phyloP scores from a whole-genome alignment of 139 green algal species.

The Volvox reticuliferus region DNA sequence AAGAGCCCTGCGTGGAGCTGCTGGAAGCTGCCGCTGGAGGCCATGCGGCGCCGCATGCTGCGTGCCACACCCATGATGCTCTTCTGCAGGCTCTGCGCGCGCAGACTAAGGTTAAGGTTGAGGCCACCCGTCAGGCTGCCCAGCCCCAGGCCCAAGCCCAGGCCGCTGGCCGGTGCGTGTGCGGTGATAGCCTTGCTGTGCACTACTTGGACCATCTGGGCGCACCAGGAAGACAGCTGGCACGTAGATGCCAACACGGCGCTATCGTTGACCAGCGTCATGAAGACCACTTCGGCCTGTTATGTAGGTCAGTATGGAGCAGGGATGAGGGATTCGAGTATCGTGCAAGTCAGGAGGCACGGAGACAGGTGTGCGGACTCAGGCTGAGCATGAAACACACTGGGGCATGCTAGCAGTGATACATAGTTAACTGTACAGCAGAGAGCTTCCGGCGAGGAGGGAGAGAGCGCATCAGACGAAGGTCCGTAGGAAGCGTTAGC shows the following conservation, averaged over 20 bases:
- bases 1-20: not conserved
- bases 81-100: not conserved
- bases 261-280: slow-evolving; percentile 6
- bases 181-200: slow-evolving; percentile 51
- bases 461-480: too few relatives aligned
- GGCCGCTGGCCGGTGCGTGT: not conserved
- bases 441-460: too few relatives aligned
- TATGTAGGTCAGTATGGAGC: too few relatives aligned
- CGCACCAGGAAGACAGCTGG: slow-evolving; percentile 7
- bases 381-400: too few relatives aligned
- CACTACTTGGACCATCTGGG: slow-evolving; percentile 19
- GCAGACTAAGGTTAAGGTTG: not conserved
- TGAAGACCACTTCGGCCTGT: slow-evolving; percentile 29
- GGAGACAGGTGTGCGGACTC: too few relatives aligned
- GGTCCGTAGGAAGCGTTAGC: too few relatives aligned
- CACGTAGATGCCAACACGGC: not conserved
- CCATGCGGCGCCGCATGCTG: not conserved
- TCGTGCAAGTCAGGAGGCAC: too few relatives aligned
- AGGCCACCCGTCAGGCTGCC: not conserved
- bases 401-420: too few relatives aligned
- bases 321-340: too few relatives aligned
- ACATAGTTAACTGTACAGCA: too few relatives aligned
- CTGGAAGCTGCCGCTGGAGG: not conserved
- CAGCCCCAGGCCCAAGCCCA: not conserved
- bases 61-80: not conserved